Conservation (phyloP, 2,329 filamentous ascomycete species). For the Diaporthe ilicicola region DNA sequence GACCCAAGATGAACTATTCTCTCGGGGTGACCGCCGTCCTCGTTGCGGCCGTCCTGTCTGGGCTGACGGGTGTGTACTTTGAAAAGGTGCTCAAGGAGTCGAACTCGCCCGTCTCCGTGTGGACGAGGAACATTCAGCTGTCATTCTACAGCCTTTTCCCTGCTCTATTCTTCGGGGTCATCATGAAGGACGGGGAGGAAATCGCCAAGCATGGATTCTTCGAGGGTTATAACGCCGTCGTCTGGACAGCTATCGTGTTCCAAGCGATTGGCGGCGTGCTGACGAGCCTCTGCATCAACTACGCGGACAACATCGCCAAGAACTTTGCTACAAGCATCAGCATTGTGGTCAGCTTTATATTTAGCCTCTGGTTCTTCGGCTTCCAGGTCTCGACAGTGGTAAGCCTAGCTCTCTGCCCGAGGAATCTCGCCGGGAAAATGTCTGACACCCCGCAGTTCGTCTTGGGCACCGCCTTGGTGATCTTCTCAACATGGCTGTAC, state of each 20-base stretch:
- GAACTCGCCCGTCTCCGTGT: constrained; percentile 78
- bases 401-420: constrained; percentile 56
- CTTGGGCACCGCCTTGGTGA: constrained; percentile 79
- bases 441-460: constrained; percentile 69
- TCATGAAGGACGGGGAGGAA: constrained; percentile 85
- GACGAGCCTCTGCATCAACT: constrained; percentile 82
- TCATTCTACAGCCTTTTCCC: constrained; percentile 95
- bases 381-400: constrained; percentile 78
- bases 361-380: constrained; percentile 86
- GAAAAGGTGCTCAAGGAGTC: constrained; percentile 93
- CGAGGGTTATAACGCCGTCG: constrained; percentile 90
- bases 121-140: constrained; percentile 94
- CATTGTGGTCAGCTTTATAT: constrained; percentile 85
- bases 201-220: constrained; percentile 91
- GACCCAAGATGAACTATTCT: constrained; percentile 74
- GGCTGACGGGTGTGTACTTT: constrained; percentile 85
- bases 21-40: constrained; percentile 83
- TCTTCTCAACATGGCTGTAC: constrained; percentile 87
- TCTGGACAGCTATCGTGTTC: constrained; percentile 84
- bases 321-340: constrained; percentile 94
- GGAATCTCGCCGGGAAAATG: constrained; percentile 28
- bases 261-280: constrained; percentile 87
- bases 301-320: constrained; percentile 89
- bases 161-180: constrained; percentile 83
- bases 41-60: constrained; percentile 80